Conservation (phyloP, 306 rosid genomes). For the Quercus bicolor region DNA sequence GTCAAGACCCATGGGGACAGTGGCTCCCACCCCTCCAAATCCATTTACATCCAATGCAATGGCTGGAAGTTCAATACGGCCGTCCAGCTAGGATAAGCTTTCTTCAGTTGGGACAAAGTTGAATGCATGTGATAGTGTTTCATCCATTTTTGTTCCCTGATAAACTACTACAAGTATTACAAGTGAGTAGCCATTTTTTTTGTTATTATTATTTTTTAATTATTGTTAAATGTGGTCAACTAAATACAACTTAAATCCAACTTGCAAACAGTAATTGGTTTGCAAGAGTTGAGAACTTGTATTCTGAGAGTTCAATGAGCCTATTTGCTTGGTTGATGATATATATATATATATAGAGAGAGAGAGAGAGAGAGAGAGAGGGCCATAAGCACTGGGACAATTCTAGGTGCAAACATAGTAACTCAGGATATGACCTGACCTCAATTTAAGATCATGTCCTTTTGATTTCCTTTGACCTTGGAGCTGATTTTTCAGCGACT, state of each 20-base stretch:
- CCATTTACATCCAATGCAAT: constrained; percentile 47
- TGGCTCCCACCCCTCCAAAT: constrained; percentile 35
- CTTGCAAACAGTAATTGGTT: not conserved
- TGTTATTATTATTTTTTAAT: not conserved
- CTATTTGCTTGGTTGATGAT: not conserved
- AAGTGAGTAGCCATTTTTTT: constrained; percentile 29
- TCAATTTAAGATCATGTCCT: too few relatives aligned
- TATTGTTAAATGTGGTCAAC: not conserved
- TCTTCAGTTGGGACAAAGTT: constrained; percentile 54
- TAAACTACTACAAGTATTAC: constrained; percentile 23
- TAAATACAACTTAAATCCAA: not conserved
- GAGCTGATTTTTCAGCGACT: not conserved
- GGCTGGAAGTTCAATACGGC: constrained; percentile 51
- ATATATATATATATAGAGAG: too few relatives aligned
- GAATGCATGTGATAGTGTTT: constrained; percentile 19
- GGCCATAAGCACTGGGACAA: too few relatives aligned
- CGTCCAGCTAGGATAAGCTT: constrained; percentile 55
- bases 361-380: too few relatives aligned
- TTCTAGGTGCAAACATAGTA: too few relatives aligned
- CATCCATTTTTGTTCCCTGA: constrained; percentile 21
- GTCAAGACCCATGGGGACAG: constrained; percentile 49
- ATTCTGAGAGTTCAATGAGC: constrained; percentile 1
- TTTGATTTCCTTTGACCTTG: too few relatives aligned
- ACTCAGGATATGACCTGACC: too few relatives aligned
- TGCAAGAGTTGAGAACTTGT: not conserved